phyloP scores from a whole-genome alignment of 1,139 yeast genomes.

The Blastobotrys illinoisensis region DNA sequence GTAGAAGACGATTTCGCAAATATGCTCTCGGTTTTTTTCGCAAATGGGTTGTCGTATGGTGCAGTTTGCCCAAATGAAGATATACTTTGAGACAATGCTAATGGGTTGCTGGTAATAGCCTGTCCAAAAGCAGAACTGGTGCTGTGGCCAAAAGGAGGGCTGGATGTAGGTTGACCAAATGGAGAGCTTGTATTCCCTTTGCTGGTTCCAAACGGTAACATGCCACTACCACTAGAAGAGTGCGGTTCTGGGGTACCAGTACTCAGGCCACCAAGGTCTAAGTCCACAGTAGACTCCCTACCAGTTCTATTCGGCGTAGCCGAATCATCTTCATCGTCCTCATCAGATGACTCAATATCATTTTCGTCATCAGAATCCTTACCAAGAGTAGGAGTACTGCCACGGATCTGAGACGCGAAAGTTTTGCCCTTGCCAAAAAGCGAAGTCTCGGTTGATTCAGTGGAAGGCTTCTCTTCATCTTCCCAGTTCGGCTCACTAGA shows the following conservation, averaged over 20 bases:
- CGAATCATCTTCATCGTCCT: neutral
- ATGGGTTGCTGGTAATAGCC: too few species aligned
- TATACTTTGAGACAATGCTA: too few species aligned
- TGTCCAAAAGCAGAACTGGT: neutral
- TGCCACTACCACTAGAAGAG: too few species aligned
- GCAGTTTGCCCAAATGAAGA: neutral
- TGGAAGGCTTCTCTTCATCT: neutral
- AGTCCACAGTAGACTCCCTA: neutral
- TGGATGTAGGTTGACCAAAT: neutral
- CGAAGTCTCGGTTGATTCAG: neutral
- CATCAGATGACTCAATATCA: neutral
- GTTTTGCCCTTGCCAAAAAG: neutral
- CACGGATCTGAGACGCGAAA: neutral
- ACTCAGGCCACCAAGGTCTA: neutral
- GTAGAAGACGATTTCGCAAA: neutral
- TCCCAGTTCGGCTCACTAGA: neutral
- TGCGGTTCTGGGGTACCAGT: neutral
- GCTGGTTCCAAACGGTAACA: neutral
- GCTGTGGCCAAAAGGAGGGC: neutral
- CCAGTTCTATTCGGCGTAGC: neutral
- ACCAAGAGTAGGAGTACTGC: neutral
- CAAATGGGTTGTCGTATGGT: constrained; percentile 5
- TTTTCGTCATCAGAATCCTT: constrained; percentile 1
- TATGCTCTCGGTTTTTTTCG: neutral
- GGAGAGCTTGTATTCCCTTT: neutral